Conservation (phyloP, 2,329 filamentous ascomycete species). For the Penicillium hesseltinei region DNA sequence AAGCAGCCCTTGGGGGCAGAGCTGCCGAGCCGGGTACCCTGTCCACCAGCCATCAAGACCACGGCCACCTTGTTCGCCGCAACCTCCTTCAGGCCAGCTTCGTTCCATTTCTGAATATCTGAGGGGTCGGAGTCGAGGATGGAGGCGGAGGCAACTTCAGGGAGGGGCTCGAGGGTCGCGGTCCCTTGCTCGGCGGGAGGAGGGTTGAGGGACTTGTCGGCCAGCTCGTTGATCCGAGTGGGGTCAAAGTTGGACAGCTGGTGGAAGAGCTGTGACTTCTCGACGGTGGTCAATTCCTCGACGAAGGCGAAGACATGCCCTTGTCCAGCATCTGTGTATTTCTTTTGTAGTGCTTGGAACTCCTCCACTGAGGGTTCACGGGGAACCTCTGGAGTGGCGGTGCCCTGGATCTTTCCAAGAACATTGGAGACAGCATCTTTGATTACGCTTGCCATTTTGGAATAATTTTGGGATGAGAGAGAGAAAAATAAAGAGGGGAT, state of each 20-base stretch:
- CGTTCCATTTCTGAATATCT: conserved; percentile 82
- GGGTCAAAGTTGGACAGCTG: conserved; percentile 84
- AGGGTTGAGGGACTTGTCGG: conserved; percentile 76
- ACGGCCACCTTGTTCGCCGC: conserved; percentile 72
- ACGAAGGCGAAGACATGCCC: conserved; percentile 85
- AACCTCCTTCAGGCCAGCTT: conserved; percentile 64
- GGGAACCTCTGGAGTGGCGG: conserved; percentile 34
- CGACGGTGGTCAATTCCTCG: conserved; percentile 69
- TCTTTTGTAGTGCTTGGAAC: conserved; percentile 65
- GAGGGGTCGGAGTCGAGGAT: conserved; percentile 82
- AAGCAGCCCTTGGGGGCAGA: conserved; percentile 97
- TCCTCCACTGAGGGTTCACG: conserved; percentile 62
- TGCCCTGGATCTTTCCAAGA: conserved; percentile 48
- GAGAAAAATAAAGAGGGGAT: not conserved
- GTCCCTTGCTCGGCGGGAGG: conserved; percentile 55
- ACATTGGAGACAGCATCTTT: conserved; percentile 50
- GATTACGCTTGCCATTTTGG: conserved; percentile 41
- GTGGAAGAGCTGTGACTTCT: conserved; percentile 75
- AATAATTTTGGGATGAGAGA: not conserved
- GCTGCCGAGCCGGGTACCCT: conserved; percentile 91
- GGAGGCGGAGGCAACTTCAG: conserved; percentile 79
- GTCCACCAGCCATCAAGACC: conserved; percentile 94
- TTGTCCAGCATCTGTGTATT: conserved; percentile 72
- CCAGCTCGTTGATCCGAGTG: conserved; percentile 80
- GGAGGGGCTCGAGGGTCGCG: conserved; percentile 76